A percentile compares a stretch with the other conserved stretches of the same genome.
Conservation (phyloP, 1,139 yeast genomes). For the Taphrina sp. region DNA sequence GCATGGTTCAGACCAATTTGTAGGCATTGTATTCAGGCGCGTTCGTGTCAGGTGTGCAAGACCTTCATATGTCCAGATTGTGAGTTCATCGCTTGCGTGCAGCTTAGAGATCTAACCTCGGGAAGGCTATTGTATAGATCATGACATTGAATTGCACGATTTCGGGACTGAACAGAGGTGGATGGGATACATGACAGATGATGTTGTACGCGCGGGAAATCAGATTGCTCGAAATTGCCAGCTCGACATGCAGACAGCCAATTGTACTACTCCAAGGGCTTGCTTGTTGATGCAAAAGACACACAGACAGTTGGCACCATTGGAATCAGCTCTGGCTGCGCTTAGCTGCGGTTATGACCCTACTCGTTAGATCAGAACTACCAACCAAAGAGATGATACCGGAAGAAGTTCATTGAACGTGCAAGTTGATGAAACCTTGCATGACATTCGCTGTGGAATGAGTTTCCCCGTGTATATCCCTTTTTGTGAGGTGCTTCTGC, state of each 20-base stretch:
- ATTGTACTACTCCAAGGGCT: not conserved
- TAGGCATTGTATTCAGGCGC: constrained; percentile 7
- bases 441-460: no score
- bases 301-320: constrained; percentile 8
- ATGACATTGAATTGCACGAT: constrained; percentile 10
- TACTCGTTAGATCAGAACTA: not conserved
- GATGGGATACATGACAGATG: constrained; percentile 3
- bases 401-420: no score
- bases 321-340: no score
- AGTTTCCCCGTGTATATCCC: no score
- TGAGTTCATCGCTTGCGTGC: not conserved
- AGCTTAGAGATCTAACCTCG: not conserved
- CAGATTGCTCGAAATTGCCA: constrained; percentile 1
- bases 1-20: constrained; percentile 1
- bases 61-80: constrained; percentile 23
- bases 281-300: constrained; percentile 10
- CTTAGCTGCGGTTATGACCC: not conserved
- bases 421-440: no score
- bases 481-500: no score
- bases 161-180: constrained; percentile 9
- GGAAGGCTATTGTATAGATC: constrained; percentile 10
- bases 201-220: constrained; percentile 4
- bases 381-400: no score
- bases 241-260: not conserved
- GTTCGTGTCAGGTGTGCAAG: constrained; percentile 14